These are phyloP conservation scores for Aspergillus bertholletiae DNA, from an alignment of 495 filamentous ascomycete species.

Conservation along the genomic window DNA sequence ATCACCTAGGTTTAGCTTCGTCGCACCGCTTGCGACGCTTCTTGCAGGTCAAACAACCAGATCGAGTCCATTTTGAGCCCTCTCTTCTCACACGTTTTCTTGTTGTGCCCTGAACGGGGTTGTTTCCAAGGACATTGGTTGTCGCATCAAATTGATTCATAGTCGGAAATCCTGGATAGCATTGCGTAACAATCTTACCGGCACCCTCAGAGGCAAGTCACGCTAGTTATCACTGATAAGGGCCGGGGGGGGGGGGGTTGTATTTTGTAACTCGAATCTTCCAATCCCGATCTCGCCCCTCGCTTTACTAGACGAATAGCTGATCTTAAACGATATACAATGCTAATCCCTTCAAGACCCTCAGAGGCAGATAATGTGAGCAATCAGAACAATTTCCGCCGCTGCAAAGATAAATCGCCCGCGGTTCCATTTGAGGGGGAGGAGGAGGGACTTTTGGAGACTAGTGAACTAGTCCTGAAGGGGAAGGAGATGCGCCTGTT, in stretches of 20 bases:
- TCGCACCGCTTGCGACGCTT: constrained; percentile 43
- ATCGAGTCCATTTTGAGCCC: constrained; percentile 41
- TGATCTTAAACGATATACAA: neutral
- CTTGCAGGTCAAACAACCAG: constrained; percentile 44
- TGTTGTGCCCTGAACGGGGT: constrained; percentile 1
- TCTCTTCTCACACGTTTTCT: constrained; percentile 29
- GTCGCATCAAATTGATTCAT: neutral
- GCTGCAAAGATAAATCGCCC: neutral
- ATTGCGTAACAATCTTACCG: neutral
- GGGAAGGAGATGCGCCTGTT: constrained; percentile 14
- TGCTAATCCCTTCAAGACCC: neutral
- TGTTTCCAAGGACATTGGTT: neutral
- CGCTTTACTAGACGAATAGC: neutral
- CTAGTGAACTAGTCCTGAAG: constrained; percentile 5
- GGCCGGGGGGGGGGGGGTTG: neutral
- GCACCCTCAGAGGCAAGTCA: neutral
- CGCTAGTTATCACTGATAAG: neutral
- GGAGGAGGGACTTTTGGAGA: too few species aligned
- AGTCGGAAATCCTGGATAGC: neutral
- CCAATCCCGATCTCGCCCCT: neutral
- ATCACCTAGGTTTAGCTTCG: constrained; percentile 40
- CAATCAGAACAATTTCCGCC: neutral
- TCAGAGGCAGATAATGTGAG: neutral
- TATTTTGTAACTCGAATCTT: neutral
- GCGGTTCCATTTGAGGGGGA: neutral